Evolutionary conservation across 1,284 basidiomycete species (phyloP), one percentile per base, ranked within the genome.

Genomic region (Naganishia cerealis): DNA sequence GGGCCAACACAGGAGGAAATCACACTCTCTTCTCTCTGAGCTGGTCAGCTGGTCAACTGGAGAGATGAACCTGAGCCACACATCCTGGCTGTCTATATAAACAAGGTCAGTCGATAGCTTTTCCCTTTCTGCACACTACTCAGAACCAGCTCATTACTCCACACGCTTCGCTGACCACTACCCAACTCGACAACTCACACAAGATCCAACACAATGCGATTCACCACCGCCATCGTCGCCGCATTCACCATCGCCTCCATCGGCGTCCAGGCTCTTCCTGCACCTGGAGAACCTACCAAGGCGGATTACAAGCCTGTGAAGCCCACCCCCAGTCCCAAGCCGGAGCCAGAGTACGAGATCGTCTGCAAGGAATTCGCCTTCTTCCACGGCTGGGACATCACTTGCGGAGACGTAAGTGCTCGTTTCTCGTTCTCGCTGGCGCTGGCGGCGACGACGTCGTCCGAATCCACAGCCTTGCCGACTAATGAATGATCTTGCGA

Each of bases 301-400:
- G 15, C 33, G 24, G 29, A 18, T 48, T 26, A 48, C 42, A 10
- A 18, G 5, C 36, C 56, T 9, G 15, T 13, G 13, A 26, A n/a
- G 50, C 50, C 50, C 3, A 21, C 13, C 16, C n/a, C n/a, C 4
- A 52, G n/a, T 43, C 42, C 42, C 42, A 52, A 52, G 50, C 50
- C 50, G n/a, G 50, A 52, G 50, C 50, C 50, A 18, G 50, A 52
- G 33, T 36, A 36, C 36, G 15, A 33, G 54, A 56, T 36, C 6
- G 33, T 56, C 4, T 59, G 42, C 57, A 46, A 46, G 15, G 33
- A 59, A 26, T 43, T 59, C 16, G 57, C 57, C 26, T 59, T 59
- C 57, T 59, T 59, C 57, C 57, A 59, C 24, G 39, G 21, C 43
- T 59, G 57, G 57, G 57, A 59, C 26, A 46, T 59, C 12, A 18